Evolutionary conservation across 2,329 filamentous ascomycete species (phyloP), one percentile per base, ranked within the genome.

Genomic region (Diaporthe sp.): DNA sequence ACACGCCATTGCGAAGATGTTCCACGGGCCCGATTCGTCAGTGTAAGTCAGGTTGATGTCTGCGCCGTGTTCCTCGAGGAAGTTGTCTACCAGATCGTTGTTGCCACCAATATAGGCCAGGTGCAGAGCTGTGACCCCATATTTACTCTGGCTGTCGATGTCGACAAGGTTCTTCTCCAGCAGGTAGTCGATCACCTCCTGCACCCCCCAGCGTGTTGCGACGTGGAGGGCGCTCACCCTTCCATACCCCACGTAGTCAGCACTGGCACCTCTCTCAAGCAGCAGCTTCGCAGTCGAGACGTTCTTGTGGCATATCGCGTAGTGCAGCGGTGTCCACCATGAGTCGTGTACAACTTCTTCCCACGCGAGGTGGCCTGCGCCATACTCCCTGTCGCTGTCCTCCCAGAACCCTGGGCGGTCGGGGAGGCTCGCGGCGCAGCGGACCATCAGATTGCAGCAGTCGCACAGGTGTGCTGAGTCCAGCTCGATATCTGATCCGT

Each of bases 71-170:
- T 34, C 13, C 1, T 68, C 22, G 3, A 70, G n/a, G 2, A 6
- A 55, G 1, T 22, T 9, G 9, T 13, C n/a, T 1, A 70, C 34
- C 65, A 70, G 22, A 28, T 55, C 65, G 10, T 55, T 20, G 1
- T 8, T 13, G 65, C 34, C 22, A 7, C 13, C n/a, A 9, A 39
- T 3, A 17, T 55, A 10, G 22, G 65, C 65, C 3, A 70, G 2
- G 34, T 70, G 65, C 49, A 70, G 34, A 42, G 49, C 47, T 8
- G 65, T 42, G 7, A 28, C 15, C 9, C 47, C 65, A 6, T 22
- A 0, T 2, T 8, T 0, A n/a, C 2, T 28, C 17, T 34, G 5
- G 15, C 1, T 0, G 31, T 55, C 1, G 34, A 70, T 42, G 15
- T 55, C n/a, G 4, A 20, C 47, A 20, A 39, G 22, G 22, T 20